These are phyloP conservation scores for Setaria italica DNA, from an alignment of 202 grass and related monocot species.

Conservation along the genomic window DNA sequence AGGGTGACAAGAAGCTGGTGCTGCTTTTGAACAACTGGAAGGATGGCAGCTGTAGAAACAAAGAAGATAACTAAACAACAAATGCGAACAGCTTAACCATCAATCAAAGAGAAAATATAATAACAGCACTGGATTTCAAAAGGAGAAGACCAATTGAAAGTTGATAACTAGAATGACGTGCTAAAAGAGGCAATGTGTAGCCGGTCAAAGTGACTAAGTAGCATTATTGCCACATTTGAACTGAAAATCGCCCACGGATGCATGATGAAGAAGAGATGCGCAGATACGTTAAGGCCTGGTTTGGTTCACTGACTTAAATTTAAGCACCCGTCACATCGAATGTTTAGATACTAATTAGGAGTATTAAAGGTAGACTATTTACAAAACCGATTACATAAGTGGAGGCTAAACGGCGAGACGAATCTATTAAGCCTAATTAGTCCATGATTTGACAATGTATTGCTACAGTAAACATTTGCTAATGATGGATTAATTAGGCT, in stretches of 20 bases:
- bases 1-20: slow-evolving; percentile 98
- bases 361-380: too few relatives aligned
- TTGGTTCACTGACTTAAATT: too few relatives aligned
- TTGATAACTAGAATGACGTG: not conserved
- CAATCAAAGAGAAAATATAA: not conserved
- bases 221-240: slow-evolving; percentile 3
- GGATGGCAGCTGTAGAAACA: slow-evolving; percentile 75
- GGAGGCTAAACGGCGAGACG: too few relatives aligned
- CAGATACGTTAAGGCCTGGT: not conserved
- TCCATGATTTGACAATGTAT: too few relatives aligned
- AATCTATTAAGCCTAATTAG: too few relatives aligned
- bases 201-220: slow-evolving; percentile 23
- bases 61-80: slow-evolving; percentile 22
- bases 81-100: not conserved
- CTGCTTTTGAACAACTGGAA: slow-evolving; percentile 99
- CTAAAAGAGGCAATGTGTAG: slow-evolving; percentile 19
- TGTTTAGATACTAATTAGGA: too few relatives aligned
- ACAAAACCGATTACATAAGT: too few relatives aligned
- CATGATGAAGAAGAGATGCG: slow-evolving; percentile 7
- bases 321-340: too few relatives aligned
- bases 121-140: slow-evolving; percentile 20
- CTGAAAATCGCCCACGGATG: not conserved
- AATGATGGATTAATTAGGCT: too few relatives aligned
- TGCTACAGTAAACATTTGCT: too few relatives aligned
- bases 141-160: not conserved